Base-by-base conservation (phyloP, 1,284 basidiomycete genomes). In the Ustilago bromivora region DNA sequence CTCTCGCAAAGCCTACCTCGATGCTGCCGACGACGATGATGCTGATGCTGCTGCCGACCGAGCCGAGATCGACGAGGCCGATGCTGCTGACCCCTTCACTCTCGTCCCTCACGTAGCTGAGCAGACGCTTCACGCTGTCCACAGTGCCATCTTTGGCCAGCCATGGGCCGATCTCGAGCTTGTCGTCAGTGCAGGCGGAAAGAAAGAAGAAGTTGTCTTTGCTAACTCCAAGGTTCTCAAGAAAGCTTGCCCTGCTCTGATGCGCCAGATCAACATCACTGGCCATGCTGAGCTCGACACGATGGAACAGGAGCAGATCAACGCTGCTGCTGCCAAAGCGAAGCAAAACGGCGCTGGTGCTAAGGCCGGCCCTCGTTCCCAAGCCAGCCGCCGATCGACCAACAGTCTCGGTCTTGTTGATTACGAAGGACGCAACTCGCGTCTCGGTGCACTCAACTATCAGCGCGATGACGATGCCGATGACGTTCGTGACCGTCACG, bases 131-230 rank as follows among this genome's bases (percentile, higher is more conserved):
- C 65, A 74, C 38, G 71, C 71, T n/a, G 71, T 74, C 5, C 71
- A 74, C 59, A 61, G 36, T 11, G 71, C 71, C 53, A 74, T 74
- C 54, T 74, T 65, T 51, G 71, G 71, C 17, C 66, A 65, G 52
- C 71, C 71, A 2, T 74, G 66, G 66, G 71, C 71, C 1, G 71
- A 74, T 17, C 71, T 74, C 51, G 71, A 74, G 61, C 58, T 74
- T 7, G 66, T 74, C 19, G 62, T 74, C 51, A 63, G 46, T 36
- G 58, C 56, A 12, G 71, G 65, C 28, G 54, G 53, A 17, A 74
- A 69, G 55, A 68, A 65, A 56, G 66, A 74, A 34, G 66, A 74
- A 19, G 61, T 66, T 13, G 31, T 74, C 66, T 74, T 64, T 28
- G 71, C 71, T 55, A 68, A 60, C 59, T 68, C 66, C 52, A 69